A percentile compares a stretch with the other conserved stretches of the same genome.
phyloP scores from a whole-genome alignment of 192 early-diverging fungal species.

The Podila verticillata region DNA sequence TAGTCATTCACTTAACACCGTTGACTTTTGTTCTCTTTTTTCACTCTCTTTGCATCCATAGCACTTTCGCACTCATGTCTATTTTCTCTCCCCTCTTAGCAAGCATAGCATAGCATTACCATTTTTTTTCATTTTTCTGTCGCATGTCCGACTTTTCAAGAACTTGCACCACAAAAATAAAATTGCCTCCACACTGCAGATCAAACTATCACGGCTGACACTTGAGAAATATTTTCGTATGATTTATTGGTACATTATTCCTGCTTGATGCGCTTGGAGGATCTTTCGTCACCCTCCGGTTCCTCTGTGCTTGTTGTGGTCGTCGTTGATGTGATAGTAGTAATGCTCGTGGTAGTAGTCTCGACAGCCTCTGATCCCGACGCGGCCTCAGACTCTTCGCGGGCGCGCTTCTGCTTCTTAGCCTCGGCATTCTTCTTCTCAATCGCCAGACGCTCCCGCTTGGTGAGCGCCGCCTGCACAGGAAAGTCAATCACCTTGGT shows the following conservation, averaged over 20 bases:
- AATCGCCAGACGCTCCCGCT: slow-evolving; percentile 36
- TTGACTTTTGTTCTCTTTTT: too few relatives aligned
- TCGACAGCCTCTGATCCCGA: background rate
- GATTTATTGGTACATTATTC: slow-evolving; percentile 1
- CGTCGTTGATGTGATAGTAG: background rate
- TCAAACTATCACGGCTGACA: too few relatives aligned
- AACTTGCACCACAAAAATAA: too few relatives aligned
- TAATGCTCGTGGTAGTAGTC: background rate
- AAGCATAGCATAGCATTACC: too few relatives aligned
- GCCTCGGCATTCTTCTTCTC: slow-evolving; percentile 44
- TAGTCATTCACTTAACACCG: too few relatives aligned
- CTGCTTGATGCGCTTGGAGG: slow-evolving; percentile 8
- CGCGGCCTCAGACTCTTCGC: slow-evolving; percentile 10
- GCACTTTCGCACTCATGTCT: too few relatives aligned
- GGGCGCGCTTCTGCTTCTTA: slow-evolving; percentile 37
- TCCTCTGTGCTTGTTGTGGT: background rate
- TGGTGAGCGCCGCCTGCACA: slow-evolving; percentile 47
- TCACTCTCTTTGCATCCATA: too few relatives aligned
- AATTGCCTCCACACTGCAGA: too few relatives aligned
- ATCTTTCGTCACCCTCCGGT: background rate
- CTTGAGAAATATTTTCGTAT: too few relatives aligned
- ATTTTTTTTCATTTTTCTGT: too few relatives aligned
- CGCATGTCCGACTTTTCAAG: too few relatives aligned
- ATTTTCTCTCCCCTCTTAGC: too few relatives aligned
- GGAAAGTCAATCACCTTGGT: slow-evolving; percentile 62